Conservation (phyloP, 495 filamentous ascomycete species). For the Penicillium nucicola region DNA sequence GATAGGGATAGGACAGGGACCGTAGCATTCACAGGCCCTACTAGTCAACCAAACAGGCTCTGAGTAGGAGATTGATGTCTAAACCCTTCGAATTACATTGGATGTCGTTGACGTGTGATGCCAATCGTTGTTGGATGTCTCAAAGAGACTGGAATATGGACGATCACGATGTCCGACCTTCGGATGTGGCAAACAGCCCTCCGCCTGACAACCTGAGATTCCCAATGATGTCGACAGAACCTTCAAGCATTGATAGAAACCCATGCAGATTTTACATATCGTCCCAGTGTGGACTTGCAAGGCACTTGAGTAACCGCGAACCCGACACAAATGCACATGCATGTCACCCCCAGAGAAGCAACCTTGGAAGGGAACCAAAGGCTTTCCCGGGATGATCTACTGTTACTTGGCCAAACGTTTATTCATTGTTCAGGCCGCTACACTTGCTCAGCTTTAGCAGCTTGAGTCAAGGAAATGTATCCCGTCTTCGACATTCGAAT, state of each 20-base stretch:
- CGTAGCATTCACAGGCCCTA: constrained; percentile 13
- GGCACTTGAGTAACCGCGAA: too few species aligned
- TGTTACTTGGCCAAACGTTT: too few species aligned
- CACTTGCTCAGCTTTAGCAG: background rate
- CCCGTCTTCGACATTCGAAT: constrained; percentile 66
- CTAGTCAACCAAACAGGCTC: constrained; percentile 9
- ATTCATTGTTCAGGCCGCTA: background rate
- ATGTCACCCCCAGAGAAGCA: too few species aligned
- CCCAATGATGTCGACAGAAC: constrained; percentile 13
- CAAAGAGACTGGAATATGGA: constrained; percentile 13
- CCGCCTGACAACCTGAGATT: constrained; percentile 1
- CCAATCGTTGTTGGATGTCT: background rate
- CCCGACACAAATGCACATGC: too few species aligned
- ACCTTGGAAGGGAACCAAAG: too few species aligned
- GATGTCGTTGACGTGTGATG: constrained; percentile 1
- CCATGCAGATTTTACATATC: too few species aligned
- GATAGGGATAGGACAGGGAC: constrained; percentile 12
- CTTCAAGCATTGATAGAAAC: background rate
- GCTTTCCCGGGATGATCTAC: too few species aligned
- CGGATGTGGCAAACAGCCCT: background rate
- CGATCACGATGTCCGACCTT: background rate
- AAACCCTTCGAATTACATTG: background rate
- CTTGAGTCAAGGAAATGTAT: constrained; percentile 40
- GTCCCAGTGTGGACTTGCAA: too few species aligned
- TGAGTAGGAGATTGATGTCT: background rate